A percentile compares a stretch with the other conserved stretches of the same genome.
phyloP scores from a whole-genome alignment of 2,329 filamentous ascomycete species.

The Bipolaris gigantea region DNA sequence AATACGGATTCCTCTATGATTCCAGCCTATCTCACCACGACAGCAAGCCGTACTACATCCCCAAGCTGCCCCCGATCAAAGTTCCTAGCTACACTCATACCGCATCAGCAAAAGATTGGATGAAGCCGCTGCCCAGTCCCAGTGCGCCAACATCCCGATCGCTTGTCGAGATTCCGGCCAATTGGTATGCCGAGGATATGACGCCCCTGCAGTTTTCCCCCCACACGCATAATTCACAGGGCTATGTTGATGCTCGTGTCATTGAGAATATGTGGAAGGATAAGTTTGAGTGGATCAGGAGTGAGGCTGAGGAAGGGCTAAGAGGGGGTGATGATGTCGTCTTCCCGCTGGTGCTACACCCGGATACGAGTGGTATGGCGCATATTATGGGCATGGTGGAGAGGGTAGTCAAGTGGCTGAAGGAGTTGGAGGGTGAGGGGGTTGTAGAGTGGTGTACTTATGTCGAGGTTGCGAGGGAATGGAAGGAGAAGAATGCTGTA shows the following conservation, averaged over 20 bases:
- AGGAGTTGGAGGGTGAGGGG: conserved; percentile 48
- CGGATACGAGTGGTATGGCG: conserved; percentile 63
- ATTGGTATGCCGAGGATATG: conserved; percentile 58
- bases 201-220: conserved; percentile 54
- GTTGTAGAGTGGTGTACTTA: conserved; percentile 53
- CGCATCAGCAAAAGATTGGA: conserved; percentile 48
- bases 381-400: conserved; percentile 63
- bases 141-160: conserved; percentile 26
- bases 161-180: conserved; percentile 54
- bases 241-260: conserved; percentile 60
- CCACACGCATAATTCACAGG: conserved; percentile 55
- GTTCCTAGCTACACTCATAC: conserved; percentile 46
- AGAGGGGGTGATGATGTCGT: conserved; percentile 45
- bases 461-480: conserved; percentile 49
- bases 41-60: conserved; percentile 54
- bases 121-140: conserved; percentile 46
- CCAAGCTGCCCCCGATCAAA: conserved; percentile 46
- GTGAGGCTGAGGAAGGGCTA: conserved; percentile 36
- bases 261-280: conserved; percentile 65
- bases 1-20: conserved; percentile 56
- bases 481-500: conserved; percentile 33
- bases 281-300: conserved; percentile 58
- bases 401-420: conserved; percentile 55
- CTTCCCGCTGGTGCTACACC: conserved; percentile 59
- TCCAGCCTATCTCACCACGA: conserved; percentile 56